Conservation (phyloP, 106 monocot species). For the Apostasia shenzhenica region DNA sequence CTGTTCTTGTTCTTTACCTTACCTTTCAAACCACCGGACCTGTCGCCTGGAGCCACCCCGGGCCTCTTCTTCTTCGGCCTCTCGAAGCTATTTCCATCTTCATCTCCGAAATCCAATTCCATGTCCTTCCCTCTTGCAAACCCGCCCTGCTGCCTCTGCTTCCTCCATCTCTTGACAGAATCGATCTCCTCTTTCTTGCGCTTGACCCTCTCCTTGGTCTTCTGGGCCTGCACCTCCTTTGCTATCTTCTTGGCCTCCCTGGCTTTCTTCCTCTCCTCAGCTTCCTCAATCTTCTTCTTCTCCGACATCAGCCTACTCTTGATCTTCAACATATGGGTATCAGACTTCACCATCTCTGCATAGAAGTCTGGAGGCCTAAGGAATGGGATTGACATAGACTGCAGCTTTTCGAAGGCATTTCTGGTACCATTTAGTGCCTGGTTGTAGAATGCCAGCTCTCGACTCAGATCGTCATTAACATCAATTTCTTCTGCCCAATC, state of each 20-base stretch:
- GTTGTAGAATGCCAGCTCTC: slow-evolving; percentile 82
- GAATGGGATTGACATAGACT: slow-evolving; percentile 52
- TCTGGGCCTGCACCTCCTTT: slow-evolving; percentile 76
- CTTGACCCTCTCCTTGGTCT: slow-evolving; percentile 68
- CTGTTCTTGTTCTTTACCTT: slow-evolving; percentile 40
- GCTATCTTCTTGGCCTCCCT: slow-evolving; percentile 83
- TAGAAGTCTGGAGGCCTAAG: slow-evolving; percentile 88
- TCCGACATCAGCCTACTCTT: slow-evolving; percentile 66
- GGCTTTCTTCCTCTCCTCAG: slow-evolving; percentile 85
- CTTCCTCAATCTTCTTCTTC: slow-evolving; percentile 93
- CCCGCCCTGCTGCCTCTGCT: slow-evolving; percentile 85
- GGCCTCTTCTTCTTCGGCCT: slow-evolving; percentile 44
- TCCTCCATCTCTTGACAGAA: slow-evolving; percentile 92
- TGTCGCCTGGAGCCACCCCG: slow-evolving; percentile 65
- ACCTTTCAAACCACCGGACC: slow-evolving; percentile 49
- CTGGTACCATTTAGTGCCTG: slow-evolving; percentile 76
- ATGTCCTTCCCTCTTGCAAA: slow-evolving; percentile 43
- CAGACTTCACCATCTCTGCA: slow-evolving; percentile 94
- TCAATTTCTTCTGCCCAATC: slow-evolving; percentile 44
- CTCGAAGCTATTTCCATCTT: slow-evolving; percentile 22
- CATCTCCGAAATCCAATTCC: slow-evolving; percentile 35
- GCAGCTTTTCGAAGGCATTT: slow-evolving; percentile 55
- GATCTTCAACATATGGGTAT: slow-evolving; percentile 80
- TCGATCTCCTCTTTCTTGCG: slow-evolving; percentile 86
- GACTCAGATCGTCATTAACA: slow-evolving; percentile 77